phyloP scores from a whole-genome alignment of 176 grass and related monocot genomes.

The Puccinellia tenuiflora region DNA sequence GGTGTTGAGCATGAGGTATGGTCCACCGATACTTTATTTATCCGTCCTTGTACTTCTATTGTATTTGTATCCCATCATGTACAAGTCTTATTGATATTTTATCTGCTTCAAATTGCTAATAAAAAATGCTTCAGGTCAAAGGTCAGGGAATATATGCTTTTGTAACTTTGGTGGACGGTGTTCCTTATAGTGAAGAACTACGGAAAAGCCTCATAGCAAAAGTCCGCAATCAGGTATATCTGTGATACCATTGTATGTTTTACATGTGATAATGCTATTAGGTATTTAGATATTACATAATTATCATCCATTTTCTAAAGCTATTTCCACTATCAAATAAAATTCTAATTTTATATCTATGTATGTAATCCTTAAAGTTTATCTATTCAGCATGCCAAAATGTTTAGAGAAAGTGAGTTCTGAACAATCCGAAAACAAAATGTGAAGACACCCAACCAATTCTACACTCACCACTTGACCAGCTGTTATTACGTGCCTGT shows the following conservation, averaged over 20 bases:
- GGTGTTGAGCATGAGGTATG: slow-evolving; percentile 95
- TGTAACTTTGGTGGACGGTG: slow-evolving; percentile 75
- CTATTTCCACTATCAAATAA: background rate
- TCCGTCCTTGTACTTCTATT: background rate
- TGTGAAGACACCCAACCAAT: background rate
- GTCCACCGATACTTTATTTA: background rate
- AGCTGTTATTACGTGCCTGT: background rate
- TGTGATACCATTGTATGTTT: background rate
- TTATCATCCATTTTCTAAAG: background rate
- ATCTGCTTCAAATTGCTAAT: slow-evolving; percentile 23
- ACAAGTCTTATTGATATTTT: slow-evolving; percentile 1
- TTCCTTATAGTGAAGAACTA: slow-evolving; percentile 82
- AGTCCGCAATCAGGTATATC: slow-evolving; percentile 77
- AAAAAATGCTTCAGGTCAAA: slow-evolving; percentile 59
- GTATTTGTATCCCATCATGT: background rate
- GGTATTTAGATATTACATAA: slow-evolving; percentile 5
- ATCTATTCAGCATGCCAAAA: background rate
- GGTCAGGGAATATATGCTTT: slow-evolving; percentile 97
- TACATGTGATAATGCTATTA: background rate
- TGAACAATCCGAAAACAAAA: background rate
- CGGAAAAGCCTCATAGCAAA: slow-evolving; percentile 63
- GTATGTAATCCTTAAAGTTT: background rate
- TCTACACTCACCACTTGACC: background rate
- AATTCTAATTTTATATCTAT: background rate
- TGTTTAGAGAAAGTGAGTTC: background rate